Base-by-base conservation (phyloP, 768 basidiomycete species). In the Harrya chromipes region DNA sequence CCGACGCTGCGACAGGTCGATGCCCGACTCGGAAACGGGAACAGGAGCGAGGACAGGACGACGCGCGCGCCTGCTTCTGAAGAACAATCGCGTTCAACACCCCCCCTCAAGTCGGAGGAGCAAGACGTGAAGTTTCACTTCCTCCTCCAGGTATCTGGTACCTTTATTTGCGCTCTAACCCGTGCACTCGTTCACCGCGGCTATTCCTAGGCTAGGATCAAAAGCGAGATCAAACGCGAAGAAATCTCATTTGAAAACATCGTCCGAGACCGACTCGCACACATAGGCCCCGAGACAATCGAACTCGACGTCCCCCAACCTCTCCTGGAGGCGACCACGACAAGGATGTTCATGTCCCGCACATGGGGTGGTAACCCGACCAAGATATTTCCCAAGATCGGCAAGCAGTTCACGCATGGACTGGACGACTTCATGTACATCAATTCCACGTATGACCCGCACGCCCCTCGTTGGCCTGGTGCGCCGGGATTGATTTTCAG, bases 391-490 rank as follows among this genome's bases (percentile, higher is more conserved):
- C 52, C 54, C 16, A 27, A 26, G 42, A 55, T 54, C 17, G 33
- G 47, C 26, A 43, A 43, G 10, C 35, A 14, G 4, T 49, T 50
- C 41, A 52, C 49, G 10, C 52, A 50, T 23, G 62, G 40, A n/a
- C 47, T 49, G 3, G 47, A 55, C 21, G 55, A 46, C 6, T 55
- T 61, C 14, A 48, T 52, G 58, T 60, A 49, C 12, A 29, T 33
- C 33, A 53, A 34, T 38, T 44, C 34, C 9, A 21, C 34, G 11
- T 53, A 37, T 16, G 40, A 55, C 42, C 53, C 47, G n/a, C 49
- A 54, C 20, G 52, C 37, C 24, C 52, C 46, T 11, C 56, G 39
- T 33, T 43, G 55, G 42, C 50, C 49, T 2, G 62, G 61, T 19
- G 52, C 52, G 6, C 61, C 43, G 5, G 46, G 50, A 2, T 16